These are phyloP conservation scores for Sphagnum magellanicum DNA, from an alignment of 228 moss, liverwort and hornwort species.

Conservation along the genomic window DNA sequence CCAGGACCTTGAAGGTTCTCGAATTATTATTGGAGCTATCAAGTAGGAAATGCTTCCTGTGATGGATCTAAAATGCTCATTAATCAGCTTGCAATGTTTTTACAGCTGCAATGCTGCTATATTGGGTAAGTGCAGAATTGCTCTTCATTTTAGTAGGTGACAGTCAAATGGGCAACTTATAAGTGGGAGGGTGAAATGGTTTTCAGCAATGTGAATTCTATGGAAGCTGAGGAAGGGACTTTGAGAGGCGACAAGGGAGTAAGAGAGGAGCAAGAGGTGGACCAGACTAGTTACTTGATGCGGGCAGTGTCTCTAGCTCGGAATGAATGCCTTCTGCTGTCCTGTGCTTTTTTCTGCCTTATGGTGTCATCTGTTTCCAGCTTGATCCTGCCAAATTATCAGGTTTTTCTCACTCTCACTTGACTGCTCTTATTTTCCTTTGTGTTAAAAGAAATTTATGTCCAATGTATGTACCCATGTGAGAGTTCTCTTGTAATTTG, in stretches of 20 bases:
- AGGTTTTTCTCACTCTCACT: background rate
- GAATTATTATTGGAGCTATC: background rate
- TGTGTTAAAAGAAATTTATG: too few species aligned
- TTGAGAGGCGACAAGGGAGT: conserved; percentile 47
- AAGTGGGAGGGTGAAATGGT: background rate
- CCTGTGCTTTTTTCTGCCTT: conserved; percentile 5
- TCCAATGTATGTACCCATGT: too few species aligned
- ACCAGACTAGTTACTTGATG: conserved; percentile 41
- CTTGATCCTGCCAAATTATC: conserved; percentile 25
- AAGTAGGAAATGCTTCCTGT: too few species aligned
- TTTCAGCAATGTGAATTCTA: too few species aligned
- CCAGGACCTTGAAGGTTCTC: background rate
- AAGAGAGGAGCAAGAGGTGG: conserved; percentile 39
- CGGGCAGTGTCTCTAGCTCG: conserved; percentile 3
- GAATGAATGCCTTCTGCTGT: conserved; percentile 1
- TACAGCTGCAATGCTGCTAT: too few species aligned
- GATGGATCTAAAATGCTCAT: background rate
- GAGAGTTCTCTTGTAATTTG: too few species aligned
- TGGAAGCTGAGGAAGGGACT: conserved; percentile 23
- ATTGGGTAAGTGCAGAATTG: too few species aligned
- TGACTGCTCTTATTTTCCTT: background rate
- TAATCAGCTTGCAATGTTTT: background rate
- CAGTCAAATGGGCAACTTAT: background rate
- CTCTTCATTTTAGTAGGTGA: too few species aligned
- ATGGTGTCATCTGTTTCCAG: conserved; percentile 7